Evolutionary conservation across 2,329 filamentous ascomycete genomes (phyloP), one percentile per base, ranked within the genome.

Genomic region (Alternaria arbusti): DNA sequence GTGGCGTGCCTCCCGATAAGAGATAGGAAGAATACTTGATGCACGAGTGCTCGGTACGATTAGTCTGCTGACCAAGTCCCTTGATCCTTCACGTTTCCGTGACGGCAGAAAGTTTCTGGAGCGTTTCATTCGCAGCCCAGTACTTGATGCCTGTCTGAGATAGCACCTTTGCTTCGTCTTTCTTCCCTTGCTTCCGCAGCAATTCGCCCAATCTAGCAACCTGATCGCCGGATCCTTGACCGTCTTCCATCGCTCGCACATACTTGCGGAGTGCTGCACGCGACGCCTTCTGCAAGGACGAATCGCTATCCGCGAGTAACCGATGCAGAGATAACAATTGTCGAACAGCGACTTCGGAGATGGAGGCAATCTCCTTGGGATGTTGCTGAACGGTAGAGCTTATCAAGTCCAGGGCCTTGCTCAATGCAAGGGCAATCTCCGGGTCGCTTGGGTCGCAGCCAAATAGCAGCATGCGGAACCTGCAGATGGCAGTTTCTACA

Each of bases 371-470:
- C 54, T 74, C 69, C 54, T 73, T 67, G 54, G 79, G 67, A 79
- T 79, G 58, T 20, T 74, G 67, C 67, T 82, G 72, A 40, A 83
- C 78, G 22, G 84, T 81, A 58, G 83, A 83, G 72, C 86, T 89
- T 65, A 97, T 79, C 49, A 85, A 83, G 2, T 85, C 83, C 56
- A 97, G 83, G 8, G 89, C 86, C 62, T 87, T 84, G 54, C 89
- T 87, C 64, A 97, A 81, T 51, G 89, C 90, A 45, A 85, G 83
- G 7, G 94, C 91, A 79, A 97, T 97, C 5, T 89, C 87, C 8
- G 90, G 84, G 3, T 91, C 91, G 32, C 84, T 82, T 6, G 86
- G 78, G 25, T 86, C 85, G 15, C 94, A 79, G 20, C 89, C 90
- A 54, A 92, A 82, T 3, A 96, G 83, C 5, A 92, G 89, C 70